phyloP scores from a whole-genome alignment of 805 yeast genomes.

The Candida coquimbonensis region DNA sequence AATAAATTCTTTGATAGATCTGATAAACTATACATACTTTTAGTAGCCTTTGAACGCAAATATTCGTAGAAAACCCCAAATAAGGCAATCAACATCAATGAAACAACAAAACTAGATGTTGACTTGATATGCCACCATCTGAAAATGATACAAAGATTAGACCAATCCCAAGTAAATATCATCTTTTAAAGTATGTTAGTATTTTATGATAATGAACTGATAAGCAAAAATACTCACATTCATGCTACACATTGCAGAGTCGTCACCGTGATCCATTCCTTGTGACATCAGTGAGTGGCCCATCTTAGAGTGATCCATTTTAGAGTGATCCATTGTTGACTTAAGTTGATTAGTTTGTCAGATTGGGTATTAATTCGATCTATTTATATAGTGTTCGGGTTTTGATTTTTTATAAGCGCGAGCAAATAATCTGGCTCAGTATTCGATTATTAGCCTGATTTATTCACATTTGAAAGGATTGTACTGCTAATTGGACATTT shows the following conservation, averaged over 20 bases:
- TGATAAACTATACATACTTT: conserved; percentile 15
- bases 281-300: conserved; percentile 17
- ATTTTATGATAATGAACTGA: no score
- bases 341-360: no score
- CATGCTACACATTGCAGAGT: conserved; percentile 41
- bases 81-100: conserved; percentile 41
- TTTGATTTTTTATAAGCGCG: no score
- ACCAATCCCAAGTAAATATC: conserved; percentile 76
- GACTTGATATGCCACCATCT: conserved; percentile 74
- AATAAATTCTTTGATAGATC: background rate
- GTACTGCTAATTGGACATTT: no score
- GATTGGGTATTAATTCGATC: no score
- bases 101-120: conserved; percentile 40
- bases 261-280: conserved; percentile 20
- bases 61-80: conserved; percentile 58
- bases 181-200: conserved; percentile 27
- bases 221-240: conserved; percentile 27
- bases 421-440: no score
- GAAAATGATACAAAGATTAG: conserved; percentile 65
- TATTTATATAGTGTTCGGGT: no score
- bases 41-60: conserved; percentile 27
- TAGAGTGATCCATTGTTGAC: background rate
- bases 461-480: no score
- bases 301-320: conserved; percentile 13
- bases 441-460: no score